Evolutionary conservation across 2,329 filamentous ascomycete genomes (phyloP).

Genomic region (Madurella mycetomatis): DNA sequence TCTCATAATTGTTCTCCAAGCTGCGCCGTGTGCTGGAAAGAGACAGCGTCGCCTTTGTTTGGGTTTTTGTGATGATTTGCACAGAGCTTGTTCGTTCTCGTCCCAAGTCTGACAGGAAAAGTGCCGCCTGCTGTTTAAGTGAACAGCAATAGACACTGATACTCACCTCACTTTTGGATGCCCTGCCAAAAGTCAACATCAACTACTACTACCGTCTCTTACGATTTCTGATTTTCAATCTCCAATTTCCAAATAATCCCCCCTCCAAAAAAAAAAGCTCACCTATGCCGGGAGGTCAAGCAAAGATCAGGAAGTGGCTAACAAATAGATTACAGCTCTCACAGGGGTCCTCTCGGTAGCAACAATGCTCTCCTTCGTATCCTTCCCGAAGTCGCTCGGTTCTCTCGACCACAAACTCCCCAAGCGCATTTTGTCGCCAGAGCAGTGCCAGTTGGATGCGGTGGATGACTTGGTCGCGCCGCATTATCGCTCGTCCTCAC

Average conservation of each 20-base stretch:
- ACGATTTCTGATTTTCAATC: too few species aligned
- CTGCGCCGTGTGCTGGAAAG: not conserved
- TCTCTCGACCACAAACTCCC: not conserved
- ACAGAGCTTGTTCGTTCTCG: constrained; percentile 1
- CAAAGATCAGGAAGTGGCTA: not conserved
- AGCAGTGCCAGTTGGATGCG: not conserved
- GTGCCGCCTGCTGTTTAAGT: not conserved
- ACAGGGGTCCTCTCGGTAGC: constrained; percentile 4
- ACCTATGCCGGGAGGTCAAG: not conserved
- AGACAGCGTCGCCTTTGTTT: too few species aligned
- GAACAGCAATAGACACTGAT: not conserved
- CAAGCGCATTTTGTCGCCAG: not conserved
- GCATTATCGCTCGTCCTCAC: not conserved
- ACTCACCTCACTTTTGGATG: not conserved
- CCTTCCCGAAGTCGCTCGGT: constrained; percentile 2
- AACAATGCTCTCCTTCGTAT: constrained; percentile 8
- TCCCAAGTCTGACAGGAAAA: not conserved
- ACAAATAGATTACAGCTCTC: constrained; percentile 4
- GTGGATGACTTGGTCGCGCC: not conserved
- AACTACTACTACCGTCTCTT: not conserved
- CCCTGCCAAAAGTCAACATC: not conserved
- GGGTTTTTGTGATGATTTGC: not conserved
- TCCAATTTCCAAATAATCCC: too few species aligned
- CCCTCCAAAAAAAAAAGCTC: too few species aligned
- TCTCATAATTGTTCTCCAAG: not conserved